phyloP scores from a whole-genome alignment of 768 basidiomycete genomes.

The Tulasnella calospora region DNA sequence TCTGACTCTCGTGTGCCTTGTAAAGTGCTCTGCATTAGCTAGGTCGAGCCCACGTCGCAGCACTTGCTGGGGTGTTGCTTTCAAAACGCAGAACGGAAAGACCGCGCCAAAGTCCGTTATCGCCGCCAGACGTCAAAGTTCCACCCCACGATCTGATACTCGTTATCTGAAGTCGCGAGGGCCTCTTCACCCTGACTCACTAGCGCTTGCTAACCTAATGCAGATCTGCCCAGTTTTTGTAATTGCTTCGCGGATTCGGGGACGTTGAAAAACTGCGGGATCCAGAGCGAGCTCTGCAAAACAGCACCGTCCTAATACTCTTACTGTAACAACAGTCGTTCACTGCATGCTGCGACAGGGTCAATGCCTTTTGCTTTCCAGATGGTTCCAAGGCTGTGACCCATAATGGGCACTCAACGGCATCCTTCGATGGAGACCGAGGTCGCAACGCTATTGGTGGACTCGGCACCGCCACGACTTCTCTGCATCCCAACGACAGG shows the following conservation, averaged over 20 bases:
- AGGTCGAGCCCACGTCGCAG: neutral
- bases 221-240: neutral
- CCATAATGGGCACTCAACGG: neutral
- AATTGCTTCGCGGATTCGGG: neutral
- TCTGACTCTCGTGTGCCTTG: neutral
- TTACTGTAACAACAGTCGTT: neutral
- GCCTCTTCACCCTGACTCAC: neutral
- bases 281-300: neutral
- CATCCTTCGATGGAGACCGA: neutral
- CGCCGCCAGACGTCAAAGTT: neutral
- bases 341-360: neutral
- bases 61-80: neutral
- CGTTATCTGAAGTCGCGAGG: neutral
- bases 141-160: neutral
- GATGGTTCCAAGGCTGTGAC: neutral
- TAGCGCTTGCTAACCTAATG: neutral
- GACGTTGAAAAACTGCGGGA: neutral
- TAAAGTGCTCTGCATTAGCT: neutral
- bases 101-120: neutral
- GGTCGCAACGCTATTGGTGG: neutral
- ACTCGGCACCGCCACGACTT: conserved; percentile 6
- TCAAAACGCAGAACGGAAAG: neutral
- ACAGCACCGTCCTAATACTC: no score
- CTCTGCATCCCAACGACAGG: neutral
- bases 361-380: neutral